phyloP scores from a whole-genome alignment of 331 rosid genomes.

The Quercus lobata region DNA sequence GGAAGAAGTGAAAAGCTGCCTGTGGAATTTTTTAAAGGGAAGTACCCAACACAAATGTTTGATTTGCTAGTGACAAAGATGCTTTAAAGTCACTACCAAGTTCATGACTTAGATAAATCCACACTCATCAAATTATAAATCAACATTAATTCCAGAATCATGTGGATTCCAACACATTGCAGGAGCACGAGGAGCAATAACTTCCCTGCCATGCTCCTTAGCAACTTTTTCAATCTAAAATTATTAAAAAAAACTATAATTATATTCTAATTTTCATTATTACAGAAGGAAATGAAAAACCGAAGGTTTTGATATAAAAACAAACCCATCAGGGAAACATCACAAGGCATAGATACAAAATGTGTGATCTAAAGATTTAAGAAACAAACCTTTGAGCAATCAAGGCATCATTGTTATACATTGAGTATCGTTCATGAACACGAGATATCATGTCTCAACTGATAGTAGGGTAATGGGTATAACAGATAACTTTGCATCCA shows the following conservation, averaged over 20 bases:
- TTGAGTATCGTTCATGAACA: slow-evolving; percentile 56
- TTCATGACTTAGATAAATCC: neutral
- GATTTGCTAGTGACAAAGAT: neutral
- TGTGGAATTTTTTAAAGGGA: neutral
- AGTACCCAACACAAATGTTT: neutral
- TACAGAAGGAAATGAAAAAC: neutral
- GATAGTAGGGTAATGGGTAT: slow-evolving; percentile 92
- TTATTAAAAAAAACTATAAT: neutral
- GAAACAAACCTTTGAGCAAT: slow-evolving; percentile 63
- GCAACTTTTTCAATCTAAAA: neutral
- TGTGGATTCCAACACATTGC: neutral
- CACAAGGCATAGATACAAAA: neutral
- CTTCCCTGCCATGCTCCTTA: neutral
- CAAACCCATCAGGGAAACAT: neutral
- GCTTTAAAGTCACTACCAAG: neutral
- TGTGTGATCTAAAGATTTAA: neutral
- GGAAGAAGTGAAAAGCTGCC: neutral
- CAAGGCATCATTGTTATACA: slow-evolving; percentile 76
- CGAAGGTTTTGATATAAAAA: neutral
- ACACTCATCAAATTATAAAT: neutral
- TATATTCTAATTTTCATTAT: neutral
- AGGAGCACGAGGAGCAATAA: neutral
- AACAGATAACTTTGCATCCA: slow-evolving; percentile 89
- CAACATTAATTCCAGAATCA: neutral
- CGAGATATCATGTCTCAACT: slow-evolving; percentile 89